These are phyloP conservation scores for Clonostachys rhizophaga DNA, from an alignment of 2,329 filamentous ascomycete genomes.

Conservation along the genomic window DNA sequence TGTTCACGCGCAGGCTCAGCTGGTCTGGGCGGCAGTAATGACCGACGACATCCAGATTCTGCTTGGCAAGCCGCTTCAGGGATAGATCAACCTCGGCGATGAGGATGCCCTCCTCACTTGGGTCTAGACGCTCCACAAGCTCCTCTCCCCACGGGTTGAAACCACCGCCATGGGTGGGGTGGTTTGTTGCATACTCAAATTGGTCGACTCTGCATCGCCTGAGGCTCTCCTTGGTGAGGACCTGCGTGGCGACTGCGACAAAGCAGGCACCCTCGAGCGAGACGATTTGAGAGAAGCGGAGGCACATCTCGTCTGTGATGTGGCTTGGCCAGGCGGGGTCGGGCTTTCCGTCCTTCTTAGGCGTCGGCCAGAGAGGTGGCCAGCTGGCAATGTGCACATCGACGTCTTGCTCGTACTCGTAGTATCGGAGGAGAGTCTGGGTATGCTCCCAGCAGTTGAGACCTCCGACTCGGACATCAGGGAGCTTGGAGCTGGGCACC, in stretches of 20 bases:
- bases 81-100: conserved; percentile 27
- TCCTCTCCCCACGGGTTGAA: conserved; percentile 18
- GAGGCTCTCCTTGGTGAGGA: conserved; percentile 37
- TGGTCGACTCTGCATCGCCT: conserved; percentile 7
- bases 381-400: conserved; percentile 41
- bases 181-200: conserved; percentile 26
- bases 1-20: conserved; percentile 27
- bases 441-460: conserved; percentile 45
- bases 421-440: conserved; percentile 40
- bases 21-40: conserved; percentile 28
- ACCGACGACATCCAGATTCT: conserved; percentile 26
- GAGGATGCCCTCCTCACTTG: conserved; percentile 23
- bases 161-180: conserved; percentile 13
- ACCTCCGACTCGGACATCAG: conserved; percentile 31
- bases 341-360: conserved; percentile 18
- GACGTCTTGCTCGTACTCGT: conserved; percentile 34
- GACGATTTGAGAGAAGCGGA: conserved; percentile 42
- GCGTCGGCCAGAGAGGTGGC: conserved; percentile 20
- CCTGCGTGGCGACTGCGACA: conserved; percentile 45
- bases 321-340: conserved; percentile 12
- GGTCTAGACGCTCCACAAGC: conserved; percentile 14
- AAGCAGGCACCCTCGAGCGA: conserved; percentile 50
- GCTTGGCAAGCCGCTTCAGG: conserved; percentile 9
- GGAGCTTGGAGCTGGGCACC: conserved; percentile 13
- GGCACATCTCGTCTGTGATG: conserved; percentile 23